phyloP scores from a whole-genome alignment of 192 early-diverging fungal species.

The Coemansia sp. region DNA sequence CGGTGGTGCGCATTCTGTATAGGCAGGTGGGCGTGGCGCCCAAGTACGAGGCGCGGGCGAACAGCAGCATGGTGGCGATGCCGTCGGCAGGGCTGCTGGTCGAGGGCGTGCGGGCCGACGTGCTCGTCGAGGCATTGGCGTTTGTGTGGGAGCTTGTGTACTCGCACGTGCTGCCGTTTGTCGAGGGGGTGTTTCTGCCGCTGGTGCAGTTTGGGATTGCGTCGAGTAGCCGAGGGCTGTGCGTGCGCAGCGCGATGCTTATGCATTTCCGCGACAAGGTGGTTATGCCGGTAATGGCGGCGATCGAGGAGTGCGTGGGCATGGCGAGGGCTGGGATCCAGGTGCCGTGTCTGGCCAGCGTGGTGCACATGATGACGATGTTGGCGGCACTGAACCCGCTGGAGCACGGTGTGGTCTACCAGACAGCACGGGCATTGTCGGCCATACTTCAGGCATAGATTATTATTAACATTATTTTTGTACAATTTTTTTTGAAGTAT shows the following conservation, averaged over 20 bases:
- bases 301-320: slow-evolving; percentile 15
- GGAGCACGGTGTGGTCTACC: slow-evolving; percentile 31
- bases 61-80: slow-evolving; percentile 1
- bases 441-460: slow-evolving; percentile 12
- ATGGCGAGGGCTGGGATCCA: neutral
- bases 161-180: slow-evolving; percentile 75
- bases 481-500: neutral
- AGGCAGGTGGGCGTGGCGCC: slow-evolving; percentile 19
- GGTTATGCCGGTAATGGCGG: slow-evolving; percentile 24
- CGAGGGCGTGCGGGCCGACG: slow-evolving; percentile 63
- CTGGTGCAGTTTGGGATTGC: slow-evolving; percentile 35
- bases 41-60: slow-evolving; percentile 14
- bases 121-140: slow-evolving; percentile 61
- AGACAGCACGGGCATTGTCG: slow-evolving; percentile 20
- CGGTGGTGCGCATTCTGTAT: slow-evolving; percentile 33
- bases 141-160: slow-evolving; percentile 80
- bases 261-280: slow-evolving; percentile 34
- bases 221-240: neutral
- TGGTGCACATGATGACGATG: slow-evolving; percentile 37
- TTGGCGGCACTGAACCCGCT: slow-evolving; percentile 26
- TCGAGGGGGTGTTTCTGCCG: slow-evolving; percentile 84
- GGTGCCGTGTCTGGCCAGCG: neutral
- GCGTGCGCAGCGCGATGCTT: slow-evolving; percentile 26
- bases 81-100: slow-evolving; percentile 50
- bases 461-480: neutral